Base-by-base conservation (phyloP, 305 asterid genomes). In the Fraxinus baroniana region DNA sequence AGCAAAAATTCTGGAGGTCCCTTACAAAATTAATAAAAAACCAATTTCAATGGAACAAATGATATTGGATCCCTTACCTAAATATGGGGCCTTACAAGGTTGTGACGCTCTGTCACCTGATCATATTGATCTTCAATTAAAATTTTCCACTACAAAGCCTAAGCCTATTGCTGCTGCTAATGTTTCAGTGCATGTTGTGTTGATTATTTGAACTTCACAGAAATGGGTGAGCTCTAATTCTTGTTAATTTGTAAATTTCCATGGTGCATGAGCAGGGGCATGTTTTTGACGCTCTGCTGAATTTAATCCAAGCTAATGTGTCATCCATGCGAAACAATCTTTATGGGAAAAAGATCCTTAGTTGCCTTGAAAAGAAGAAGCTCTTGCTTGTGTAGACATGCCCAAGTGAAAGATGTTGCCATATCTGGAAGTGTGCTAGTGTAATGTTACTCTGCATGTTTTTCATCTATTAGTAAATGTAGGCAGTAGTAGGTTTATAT, bases 261-360 rank as follows among this genome's bases (percentile, higher is more conserved):
- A 62, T 64, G 78, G 57, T 75, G n/a, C 35, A 13, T 60, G 52
- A 26, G 82, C 91, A 93, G 98, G 96, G 93, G 0, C 66, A 10
- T 17, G 55, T 81, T 3, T 85, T 49, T 35, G 71, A 49, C 0
- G 87, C 85, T 36, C 81, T 92, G 70, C 52, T 73, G 49, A 74
- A 81, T 0, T 83, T 92, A 18, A 87, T 94, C 81, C 75, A 6
- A n/a, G 55, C 4, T 22, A 87, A 93, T 57, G 81, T 86, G 37
- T 20, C 80, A 71, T 89, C 90, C 17, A 91, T 94, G 92, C 92
- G 87, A 72, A 88, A 85, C 88, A 91, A 91, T 84, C 84, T 87
- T 9, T 93, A 86, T 3, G 97, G 97, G 55, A 91, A 84, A 77
- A 94, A 91, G 89, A 87, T 94, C 70, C 92, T 91, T 79, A 89